Base-by-base conservation (phyloP, 306 rosid genomes). In the Malus sylvestris region DNA sequence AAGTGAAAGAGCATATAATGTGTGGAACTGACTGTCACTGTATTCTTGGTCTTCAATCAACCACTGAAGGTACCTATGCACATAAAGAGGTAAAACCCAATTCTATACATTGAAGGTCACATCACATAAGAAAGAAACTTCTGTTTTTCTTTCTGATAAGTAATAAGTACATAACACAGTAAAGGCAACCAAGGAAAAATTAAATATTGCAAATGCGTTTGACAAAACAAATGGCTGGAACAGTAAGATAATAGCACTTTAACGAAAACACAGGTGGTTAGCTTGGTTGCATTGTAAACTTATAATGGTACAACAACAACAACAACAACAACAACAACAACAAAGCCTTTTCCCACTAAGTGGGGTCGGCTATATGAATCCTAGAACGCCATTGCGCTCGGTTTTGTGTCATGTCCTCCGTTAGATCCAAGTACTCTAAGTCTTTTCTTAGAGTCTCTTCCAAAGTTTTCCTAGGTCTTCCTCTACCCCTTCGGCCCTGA, bases 31-130 rank as follows among this genome's bases (percentile, higher is more conserved):
- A 78, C 87, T 81, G 70, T 92, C 93, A 66, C 51, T 61, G 51
- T 89, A 92, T 55, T 95, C 98, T 84, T 83, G 89, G 63, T 92
- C 96, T 89, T 95, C 98, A 82, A 95, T 92, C 90, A 95, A 87
- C 97, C 98, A 95, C 69, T 90, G 98, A 69, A 95, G 95, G 78
- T 92, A 95, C 83, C 98, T 95, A 84, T 10, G 2, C 40, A 78
- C 73, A 67, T 45, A 83, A 49, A 81, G 77, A 73, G 80, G 33
- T 68, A 30, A 15, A 71, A 81, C 40, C 33, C 44, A 64, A 64
- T 29, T 44, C 38, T 46, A 60, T 19, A 13, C 59, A n/a, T 57
- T 67, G 53, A 72, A 38, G 63, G 33, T 57, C 65, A 58, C 44
- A 40, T 16, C 61, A 25, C 19, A 78, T 23, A 38, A 53, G 40